Percentiles rank a stretch among this genome's conserved stretches.
Evolutionary conservation across 2,329 filamentous ascomycete genomes (phyloP).

Genomic region (Sordariomycetes sp.): DNA sequence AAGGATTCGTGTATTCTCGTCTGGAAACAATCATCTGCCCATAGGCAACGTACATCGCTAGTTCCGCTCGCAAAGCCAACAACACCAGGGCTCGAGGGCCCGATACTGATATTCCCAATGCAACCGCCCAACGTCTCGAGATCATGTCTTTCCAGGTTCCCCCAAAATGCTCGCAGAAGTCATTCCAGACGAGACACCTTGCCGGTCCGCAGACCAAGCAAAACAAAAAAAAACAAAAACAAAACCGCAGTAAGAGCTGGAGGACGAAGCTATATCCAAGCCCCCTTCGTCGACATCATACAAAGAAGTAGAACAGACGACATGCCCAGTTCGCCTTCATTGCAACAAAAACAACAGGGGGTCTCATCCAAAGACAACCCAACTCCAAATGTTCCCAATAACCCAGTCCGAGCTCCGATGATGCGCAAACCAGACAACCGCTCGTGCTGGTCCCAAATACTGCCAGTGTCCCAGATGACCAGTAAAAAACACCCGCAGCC

Average conservation of each 20-base stretch:
- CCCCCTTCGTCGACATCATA: slow-evolving; percentile 1
- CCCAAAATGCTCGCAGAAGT: slow-evolving; percentile 15
- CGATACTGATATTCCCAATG: slow-evolving; percentile 15
- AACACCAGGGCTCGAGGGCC: slow-evolving; percentile 26
- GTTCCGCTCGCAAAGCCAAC: slow-evolving; percentile 15
- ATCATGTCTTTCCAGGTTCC: slow-evolving; percentile 19
- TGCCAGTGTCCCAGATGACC: slow-evolving; percentile 14
- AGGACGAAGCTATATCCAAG: slow-evolving; percentile 1
- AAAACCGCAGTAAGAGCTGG: slow-evolving; percentile 3
- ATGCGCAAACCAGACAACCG: slow-evolving; percentile 5
- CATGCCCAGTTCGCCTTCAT: not conserved
- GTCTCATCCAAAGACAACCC: slow-evolving; percentile 2
- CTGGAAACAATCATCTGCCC: slow-evolving; percentile 7
- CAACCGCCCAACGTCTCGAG: slow-evolving; percentile 20
- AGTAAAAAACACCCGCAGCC: slow-evolving; percentile 13
- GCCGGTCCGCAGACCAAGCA: slow-evolving; percentile 13
- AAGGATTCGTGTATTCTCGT: slow-evolving; percentile 8
- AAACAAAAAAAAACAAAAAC: slow-evolving; percentile 5
- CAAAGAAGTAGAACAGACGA: slow-evolving; percentile 3
- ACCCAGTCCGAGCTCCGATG: slow-evolving; percentile 4
- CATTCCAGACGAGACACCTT: slow-evolving; percentile 13
- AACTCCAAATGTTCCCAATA: slow-evolving; percentile 4
- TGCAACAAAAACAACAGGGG: no score
- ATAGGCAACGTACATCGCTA: slow-evolving; percentile 8
- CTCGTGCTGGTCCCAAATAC: slow-evolving; percentile 3